Evolutionary conservation across 495 filamentous ascomycete genomes (phyloP), one percentile per base, ranked within the genome.

Genomic region (Xylaria flabelliformis): DNA sequence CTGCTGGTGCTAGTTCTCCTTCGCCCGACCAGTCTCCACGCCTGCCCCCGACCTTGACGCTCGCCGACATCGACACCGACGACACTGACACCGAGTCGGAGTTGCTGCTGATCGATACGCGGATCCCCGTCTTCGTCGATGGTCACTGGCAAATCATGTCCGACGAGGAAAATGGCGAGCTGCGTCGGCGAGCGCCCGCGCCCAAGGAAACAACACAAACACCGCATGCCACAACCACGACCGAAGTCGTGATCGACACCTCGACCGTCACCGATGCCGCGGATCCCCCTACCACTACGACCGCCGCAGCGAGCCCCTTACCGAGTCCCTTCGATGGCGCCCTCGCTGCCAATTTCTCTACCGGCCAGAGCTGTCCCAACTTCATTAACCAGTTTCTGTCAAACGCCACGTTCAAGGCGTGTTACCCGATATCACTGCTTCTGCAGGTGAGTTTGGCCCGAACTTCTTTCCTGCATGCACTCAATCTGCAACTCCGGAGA

Each of bases 371-470:
- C 36, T 97, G 94, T 78, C 85, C 88, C 12, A 74, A 77, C 7
- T 97, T 95, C 83, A 91, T 95, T 83, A 84, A 86, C 19, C 75
- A 79, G 1, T 92, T 95, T 80, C 85, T 94, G 59, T 76, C 77
- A 36, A 88, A 93, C 73, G 72, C 81, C 21, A 88, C 87, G 21
- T 93, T 94, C 74, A 85, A 86, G 70, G 74, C 85, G 19, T 97
- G 94, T 77, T 87, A 92, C 67, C 91, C 94, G 0, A 80, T 96
- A 32, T 94, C 92, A 8, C 79, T 94, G 51, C 88, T 95, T 24
- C 85, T 96, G 7, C 87, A 89, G 79, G 90, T 88, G 76, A 73
- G 58, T 77, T 41, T 53, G 36, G 26, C 24, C 24, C 24, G n/a
- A 51, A 12, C 36, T 21, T 42, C 7, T 24, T 34, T 1, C 41